Evolutionary conservation across 2,329 filamentous ascomycete species (phyloP).

Genomic region (Diaporthe ilicicola): DNA sequence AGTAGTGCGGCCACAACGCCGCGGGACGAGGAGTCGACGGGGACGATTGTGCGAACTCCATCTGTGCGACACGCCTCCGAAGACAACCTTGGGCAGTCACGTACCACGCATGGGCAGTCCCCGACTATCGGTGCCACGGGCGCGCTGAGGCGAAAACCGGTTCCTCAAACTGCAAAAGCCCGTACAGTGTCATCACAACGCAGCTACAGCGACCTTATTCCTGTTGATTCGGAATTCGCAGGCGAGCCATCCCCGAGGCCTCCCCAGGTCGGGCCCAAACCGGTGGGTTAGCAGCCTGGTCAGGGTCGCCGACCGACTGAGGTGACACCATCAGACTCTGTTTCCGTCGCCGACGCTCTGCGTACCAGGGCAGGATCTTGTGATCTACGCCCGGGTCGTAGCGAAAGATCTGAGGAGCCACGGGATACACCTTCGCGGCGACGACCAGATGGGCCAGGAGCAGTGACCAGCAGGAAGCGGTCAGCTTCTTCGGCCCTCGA

Average conservation of each 20-base stretch:
- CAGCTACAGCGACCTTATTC: constrained; percentile 50
- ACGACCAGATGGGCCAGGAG: background rate
- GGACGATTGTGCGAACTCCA: constrained; percentile 30
- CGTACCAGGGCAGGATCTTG: background rate
- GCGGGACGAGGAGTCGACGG: constrained; percentile 32
- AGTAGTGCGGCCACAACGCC: constrained; percentile 38
- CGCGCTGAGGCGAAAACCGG: constrained; percentile 9
- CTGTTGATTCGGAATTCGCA: constrained; percentile 43
- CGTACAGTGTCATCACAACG: constrained; percentile 28
- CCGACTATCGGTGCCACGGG: background rate
- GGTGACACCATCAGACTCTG: constrained; percentile 29
- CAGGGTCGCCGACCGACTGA: background rate
- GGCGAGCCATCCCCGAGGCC: constrained; percentile 41
- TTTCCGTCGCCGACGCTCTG: constrained; percentile 7
- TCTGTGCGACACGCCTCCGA: constrained; percentile 16
- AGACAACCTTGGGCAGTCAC: background rate
- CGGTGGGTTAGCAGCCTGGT: constrained; percentile 31
- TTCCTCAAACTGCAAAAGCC: background rate
- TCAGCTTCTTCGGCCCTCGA: constrained; percentile 6
- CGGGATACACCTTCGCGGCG: background rate
- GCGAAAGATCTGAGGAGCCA: background rate
- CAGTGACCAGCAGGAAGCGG: background rate
- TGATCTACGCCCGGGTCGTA: background rate
- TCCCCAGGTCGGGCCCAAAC: constrained; percentile 40
- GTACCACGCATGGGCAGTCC: background rate